Percentiles rank a stretch among this genome's conserved stretches.
Conservation (phyloP, 257 asterid genomes). For the Forsythia suspensa region DNA sequence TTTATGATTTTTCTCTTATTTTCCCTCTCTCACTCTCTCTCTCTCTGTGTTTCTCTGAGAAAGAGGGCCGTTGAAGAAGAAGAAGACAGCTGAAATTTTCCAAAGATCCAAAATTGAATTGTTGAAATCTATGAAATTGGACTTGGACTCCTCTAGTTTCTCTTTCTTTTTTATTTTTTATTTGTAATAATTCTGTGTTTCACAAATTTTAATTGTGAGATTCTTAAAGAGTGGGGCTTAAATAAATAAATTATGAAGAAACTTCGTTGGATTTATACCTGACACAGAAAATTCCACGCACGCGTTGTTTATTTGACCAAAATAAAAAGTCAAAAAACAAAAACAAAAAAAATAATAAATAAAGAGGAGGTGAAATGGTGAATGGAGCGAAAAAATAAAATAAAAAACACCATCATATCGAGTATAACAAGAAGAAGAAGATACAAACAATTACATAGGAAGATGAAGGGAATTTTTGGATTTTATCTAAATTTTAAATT, state of each 20-base stretch:
- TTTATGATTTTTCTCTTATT: background rate
- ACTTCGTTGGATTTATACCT: background rate
- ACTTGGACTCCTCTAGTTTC: background rate
- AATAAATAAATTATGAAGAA: background rate
- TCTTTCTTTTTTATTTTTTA: background rate
- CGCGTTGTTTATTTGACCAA: background rate
- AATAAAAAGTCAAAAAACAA: too few relatives aligned
- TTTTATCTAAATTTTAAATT: too few relatives aligned
- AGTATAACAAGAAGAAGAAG: too few relatives aligned
- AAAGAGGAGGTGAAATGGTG: too few relatives aligned
- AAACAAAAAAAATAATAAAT: too few relatives aligned
- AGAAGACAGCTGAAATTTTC: background rate
- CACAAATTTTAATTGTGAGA: background rate
- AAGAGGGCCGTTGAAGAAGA: background rate
- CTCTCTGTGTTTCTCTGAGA: background rate
- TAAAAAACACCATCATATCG: too few relatives aligned
- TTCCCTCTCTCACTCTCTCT: background rate
- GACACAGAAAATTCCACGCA: background rate
- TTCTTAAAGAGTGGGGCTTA: background rate
- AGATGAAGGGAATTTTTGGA: too few relatives aligned
- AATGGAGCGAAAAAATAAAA: too few relatives aligned
- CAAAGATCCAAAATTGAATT: background rate
- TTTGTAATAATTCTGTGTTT: background rate
- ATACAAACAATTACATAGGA: too few relatives aligned
- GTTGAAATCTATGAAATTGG: background rate